Evolutionary conservation across 176 grass and related monocot genomes (phyloP), one percentile per base, ranked within the genome.

Genomic region (Hyparrhenia diplandra): DNA sequence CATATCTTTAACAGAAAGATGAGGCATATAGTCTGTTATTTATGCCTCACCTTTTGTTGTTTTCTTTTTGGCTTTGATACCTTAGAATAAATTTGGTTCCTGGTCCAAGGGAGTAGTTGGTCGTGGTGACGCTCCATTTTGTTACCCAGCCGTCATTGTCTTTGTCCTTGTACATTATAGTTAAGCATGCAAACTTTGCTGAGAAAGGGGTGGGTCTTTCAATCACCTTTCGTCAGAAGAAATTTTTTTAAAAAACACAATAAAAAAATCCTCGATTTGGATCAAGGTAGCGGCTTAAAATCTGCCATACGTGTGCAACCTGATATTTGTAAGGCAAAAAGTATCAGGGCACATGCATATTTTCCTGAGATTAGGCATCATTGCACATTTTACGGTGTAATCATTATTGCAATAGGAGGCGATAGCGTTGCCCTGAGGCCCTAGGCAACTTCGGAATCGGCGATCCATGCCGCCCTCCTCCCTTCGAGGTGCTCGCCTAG

Each of bases 1-100:
- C 36, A 76, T 75, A 84, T 74, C 35, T 12, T 28, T 34, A 71
- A 71, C 11, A 54, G 64, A 85, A 64, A 68, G 52, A 70, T 43
- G 62, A 69, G 39, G 54, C 34, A 85, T 85, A 81, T 80, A 64
- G 17, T 14, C 13, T 30, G 6, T 27, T 12, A 10, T 54, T 85
- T 82, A 40, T 52, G 29, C 34, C 9, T 32, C 41, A 11, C 29
- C 16, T 69, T 75, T 70, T 64, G 58, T 54, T 4, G 1, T 69
- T 37, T 72, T 41, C 79, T 67, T 80, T 88, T 54, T n/a, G n/a
- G 6, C 2, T 21, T 59, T 25, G n/a, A 28, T 51, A 35, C 45
- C 36, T 54, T 55, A 40, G 46, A n/a, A 3, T 39, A 36, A 45
- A 63, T 69, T 85, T 75, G 21, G 1, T 18, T 66, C 47, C 5